Evolutionary conservation across 805 yeast genomes (phyloP).

Genomic region (Candida dajiaensis): DNA sequence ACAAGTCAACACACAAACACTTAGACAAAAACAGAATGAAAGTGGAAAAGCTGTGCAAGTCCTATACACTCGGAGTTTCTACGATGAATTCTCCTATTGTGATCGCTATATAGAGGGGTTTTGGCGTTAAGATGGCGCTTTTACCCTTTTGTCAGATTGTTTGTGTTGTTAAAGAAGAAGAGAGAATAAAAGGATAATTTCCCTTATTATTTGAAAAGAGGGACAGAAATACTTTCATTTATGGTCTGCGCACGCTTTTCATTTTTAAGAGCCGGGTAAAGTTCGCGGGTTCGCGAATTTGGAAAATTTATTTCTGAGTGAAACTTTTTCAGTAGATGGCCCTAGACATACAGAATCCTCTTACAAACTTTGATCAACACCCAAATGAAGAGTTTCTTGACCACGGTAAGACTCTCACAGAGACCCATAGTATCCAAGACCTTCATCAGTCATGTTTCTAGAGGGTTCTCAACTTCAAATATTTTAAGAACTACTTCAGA

Average conservation of each 20-base stretch:
- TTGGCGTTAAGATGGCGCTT: background rate
- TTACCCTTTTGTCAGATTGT: background rate
- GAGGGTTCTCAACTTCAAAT: conserved; percentile 3
- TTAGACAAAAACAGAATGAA: background rate
- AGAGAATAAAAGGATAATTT: background rate
- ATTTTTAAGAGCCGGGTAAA: background rate
- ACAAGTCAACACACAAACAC: background rate
- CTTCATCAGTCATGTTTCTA: background rate
- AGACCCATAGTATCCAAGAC: background rate
- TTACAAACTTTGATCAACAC: background rate
- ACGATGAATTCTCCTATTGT: background rate
- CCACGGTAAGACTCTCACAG: background rate
- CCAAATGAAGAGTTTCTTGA: background rate
- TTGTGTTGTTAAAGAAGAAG: too few relatives aligned
- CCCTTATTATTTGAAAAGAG: too few relatives aligned
- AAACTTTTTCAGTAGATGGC: too few relatives aligned
- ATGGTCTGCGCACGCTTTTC: background rate
- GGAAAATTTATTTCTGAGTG: too few relatives aligned
- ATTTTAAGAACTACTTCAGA: background rate
- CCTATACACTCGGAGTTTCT: background rate
- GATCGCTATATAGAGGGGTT: background rate
- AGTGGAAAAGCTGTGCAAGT: background rate
- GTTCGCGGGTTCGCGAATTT: background rate
- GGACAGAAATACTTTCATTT: too few relatives aligned
- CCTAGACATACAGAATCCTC: background rate